Evolutionary conservation across 495 filamentous ascomycete species (phyloP).

Genomic region (Pyronema domesticum): DNA sequence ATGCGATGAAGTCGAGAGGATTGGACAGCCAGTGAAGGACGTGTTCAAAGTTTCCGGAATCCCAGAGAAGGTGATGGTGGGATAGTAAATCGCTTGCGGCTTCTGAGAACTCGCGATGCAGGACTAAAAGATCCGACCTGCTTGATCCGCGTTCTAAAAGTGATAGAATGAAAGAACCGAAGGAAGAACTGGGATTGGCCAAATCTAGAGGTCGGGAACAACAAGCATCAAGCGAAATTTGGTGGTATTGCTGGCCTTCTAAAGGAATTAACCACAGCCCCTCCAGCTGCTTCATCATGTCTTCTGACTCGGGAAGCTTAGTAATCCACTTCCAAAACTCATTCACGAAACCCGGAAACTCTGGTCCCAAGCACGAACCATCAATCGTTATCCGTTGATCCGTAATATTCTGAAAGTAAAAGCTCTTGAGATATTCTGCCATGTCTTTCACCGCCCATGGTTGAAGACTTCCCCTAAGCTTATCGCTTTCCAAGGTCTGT

Average conservation of each 20-base stretch:
- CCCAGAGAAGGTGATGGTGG: neutral
- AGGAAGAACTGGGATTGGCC: neutral
- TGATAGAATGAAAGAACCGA: neutral
- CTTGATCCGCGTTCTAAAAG: neutral
- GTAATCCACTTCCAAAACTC: slow-evolving; percentile 17
- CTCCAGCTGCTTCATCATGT: slow-evolving; percentile 3
- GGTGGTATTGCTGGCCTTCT: neutral
- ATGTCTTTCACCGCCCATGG: slow-evolving; percentile 6
- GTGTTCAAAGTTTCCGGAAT: slow-evolving; percentile 1
- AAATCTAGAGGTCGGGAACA: neutral
- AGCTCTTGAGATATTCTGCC: slow-evolving; percentile 11
- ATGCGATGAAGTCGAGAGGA: neutral
- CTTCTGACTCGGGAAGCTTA: neutral
- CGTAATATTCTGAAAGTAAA: slow-evolving; percentile 7
- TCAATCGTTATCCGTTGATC: slow-evolving; percentile 8
- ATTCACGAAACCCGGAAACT: slow-evolving; percentile 6
- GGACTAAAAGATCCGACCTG: neutral
- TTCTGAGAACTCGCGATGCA: neutral
- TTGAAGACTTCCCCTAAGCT: neutral
- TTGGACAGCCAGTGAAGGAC: slow-evolving; percentile 5
- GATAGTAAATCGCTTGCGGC: neutral
- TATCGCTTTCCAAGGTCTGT: neutral
- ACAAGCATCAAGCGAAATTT: neutral
- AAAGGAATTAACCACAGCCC: slow-evolving; percentile 25
- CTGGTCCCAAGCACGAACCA: neutral